Conservation (phyloP, 768 basidiomycete species). For the Polyporus arcularius region DNA sequence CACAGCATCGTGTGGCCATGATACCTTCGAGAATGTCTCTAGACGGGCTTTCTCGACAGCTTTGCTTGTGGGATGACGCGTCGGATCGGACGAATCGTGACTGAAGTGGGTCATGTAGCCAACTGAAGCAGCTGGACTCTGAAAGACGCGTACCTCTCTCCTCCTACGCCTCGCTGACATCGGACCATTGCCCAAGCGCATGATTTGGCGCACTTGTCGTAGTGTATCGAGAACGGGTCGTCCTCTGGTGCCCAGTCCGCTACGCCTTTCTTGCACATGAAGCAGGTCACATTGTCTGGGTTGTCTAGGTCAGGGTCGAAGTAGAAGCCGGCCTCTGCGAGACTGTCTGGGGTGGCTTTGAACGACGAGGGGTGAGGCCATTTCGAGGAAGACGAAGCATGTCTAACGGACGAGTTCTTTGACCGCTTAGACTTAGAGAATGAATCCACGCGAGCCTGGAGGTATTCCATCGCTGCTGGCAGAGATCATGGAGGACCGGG, state of each 20-base stretch:
- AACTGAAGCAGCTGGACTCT: neutral
- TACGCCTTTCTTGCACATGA: constrained; percentile 78
- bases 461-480: constrained; percentile 24
- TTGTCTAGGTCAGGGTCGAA: constrained; percentile 69
- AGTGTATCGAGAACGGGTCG: constrained; percentile 86
- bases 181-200: constrained; percentile 85
- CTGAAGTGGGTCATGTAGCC: constrained; percentile 36
- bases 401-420: constrained; percentile 50
- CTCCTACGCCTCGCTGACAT: constrained; percentile 59
- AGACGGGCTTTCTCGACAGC: constrained; percentile 72
- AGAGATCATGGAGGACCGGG: neutral
- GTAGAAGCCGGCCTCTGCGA: constrained; percentile 92
- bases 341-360: constrained; percentile 67
- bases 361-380: constrained; percentile 78
- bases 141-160: constrained; percentile 50
- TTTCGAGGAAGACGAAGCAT: constrained; percentile 50
- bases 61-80: constrained; percentile 66
- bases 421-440: constrained; percentile 65
- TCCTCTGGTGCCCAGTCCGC: constrained; percentile 85
- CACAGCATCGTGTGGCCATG: constrained; percentile 70
- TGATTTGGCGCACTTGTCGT: constrained; percentile 57
- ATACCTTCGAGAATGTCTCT: constrained; percentile 59
- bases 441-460: constrained; percentile 56
- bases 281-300: constrained; percentile 80
- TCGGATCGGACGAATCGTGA: constrained; percentile 57